Evolutionary conservation across 1,139 yeast species (phyloP).

Genomic region (Blastobotrys proliferans): DNA sequence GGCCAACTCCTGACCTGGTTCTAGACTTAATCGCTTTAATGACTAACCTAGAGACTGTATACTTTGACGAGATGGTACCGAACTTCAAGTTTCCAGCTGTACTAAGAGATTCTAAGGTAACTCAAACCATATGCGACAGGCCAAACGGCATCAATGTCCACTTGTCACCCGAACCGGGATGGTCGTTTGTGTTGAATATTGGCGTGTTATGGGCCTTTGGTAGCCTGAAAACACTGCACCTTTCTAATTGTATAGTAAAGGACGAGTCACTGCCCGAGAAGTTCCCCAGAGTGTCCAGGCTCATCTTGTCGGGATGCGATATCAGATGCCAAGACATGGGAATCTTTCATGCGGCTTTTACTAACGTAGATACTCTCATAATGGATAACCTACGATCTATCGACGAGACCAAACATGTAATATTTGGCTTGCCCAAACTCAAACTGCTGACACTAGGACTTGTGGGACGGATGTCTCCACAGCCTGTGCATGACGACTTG

Average conservation of each 20-base stretch:
- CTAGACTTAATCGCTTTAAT: constrained; percentile 18
- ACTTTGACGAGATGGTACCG: constrained; percentile 20
- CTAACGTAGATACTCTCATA: constrained; percentile 5
- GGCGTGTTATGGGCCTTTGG: constrained; percentile 18
- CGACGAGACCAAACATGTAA: not conserved
- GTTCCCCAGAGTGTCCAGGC: not conserved
- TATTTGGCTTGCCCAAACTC: constrained; percentile 2
- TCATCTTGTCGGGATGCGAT: constrained; percentile 13
- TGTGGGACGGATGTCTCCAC: constrained; percentile 7
- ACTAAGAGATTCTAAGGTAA: constrained; percentile 7
- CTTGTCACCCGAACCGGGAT: constrained; percentile 17
- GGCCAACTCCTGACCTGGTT: constrained; percentile 20
- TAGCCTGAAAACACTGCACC: constrained; percentile 11
- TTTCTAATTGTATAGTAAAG: constrained; percentile 11
- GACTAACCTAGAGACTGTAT: constrained; percentile 17
- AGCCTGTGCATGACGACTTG: constrained; percentile 1
- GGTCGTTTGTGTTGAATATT: constrained; percentile 13
- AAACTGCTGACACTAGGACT: constrained; percentile 9
- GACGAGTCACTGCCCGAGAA: constrained; percentile 6
- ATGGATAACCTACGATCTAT: constrained; percentile 12
- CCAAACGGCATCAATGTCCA: constrained; percentile 5
- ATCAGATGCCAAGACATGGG: constrained; percentile 3
- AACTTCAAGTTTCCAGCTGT: constrained; percentile 15
- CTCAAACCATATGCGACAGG: constrained; percentile 1
- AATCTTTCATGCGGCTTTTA: not conserved